Evolutionary conservation across 352 stramenopile species (phyloP).

Genomic region (Phytopythium cucurbitacearum): DNA sequence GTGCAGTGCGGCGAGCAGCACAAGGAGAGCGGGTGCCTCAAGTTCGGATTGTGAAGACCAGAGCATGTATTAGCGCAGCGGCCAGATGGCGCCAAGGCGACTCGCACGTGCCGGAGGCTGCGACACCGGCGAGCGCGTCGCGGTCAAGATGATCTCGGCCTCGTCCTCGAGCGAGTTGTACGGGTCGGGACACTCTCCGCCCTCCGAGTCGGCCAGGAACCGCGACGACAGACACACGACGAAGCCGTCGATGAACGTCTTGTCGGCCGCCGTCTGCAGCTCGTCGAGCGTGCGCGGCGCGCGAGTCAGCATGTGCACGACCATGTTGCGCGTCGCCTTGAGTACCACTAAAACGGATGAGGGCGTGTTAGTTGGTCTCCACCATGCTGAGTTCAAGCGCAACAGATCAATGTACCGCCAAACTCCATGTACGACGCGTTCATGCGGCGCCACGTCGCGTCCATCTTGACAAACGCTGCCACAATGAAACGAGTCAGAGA

Average conservation of each 20-base stretch:
- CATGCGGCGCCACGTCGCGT: constrained; percentile 72
- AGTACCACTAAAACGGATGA: constrained; percentile 54
- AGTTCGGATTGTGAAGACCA: constrained; percentile 64
- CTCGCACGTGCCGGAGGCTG: background rate
- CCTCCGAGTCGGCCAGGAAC: constrained; percentile 63
- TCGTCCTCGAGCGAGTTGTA: constrained; percentile 60
- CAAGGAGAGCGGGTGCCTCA: constrained; percentile 88
- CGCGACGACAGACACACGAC: constrained; percentile 40
- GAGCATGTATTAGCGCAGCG: constrained; percentile 1
- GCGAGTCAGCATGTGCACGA: constrained; percentile 54
- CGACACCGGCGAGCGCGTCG: constrained; percentile 9
- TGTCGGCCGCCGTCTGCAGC: constrained; percentile 43
- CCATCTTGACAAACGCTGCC: constrained; percentile 78
- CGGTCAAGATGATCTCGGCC: constrained; percentile 32
- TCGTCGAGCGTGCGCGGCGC: constrained; percentile 48
- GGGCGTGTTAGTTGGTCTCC: background rate
- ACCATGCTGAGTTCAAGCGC: background rate
- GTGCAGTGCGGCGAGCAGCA: constrained; percentile 82
- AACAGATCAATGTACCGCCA: constrained; percentile 29
- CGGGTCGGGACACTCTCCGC: constrained; percentile 68
- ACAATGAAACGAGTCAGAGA: background rate
- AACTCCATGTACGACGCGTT: constrained; percentile 88
- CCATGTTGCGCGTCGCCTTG: constrained; percentile 58
- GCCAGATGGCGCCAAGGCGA: background rate
- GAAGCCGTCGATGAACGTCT: constrained; percentile 71